Conservation (phyloP, 2,329 filamentous ascomycete genomes). For the Epichloe hybrida region DNA sequence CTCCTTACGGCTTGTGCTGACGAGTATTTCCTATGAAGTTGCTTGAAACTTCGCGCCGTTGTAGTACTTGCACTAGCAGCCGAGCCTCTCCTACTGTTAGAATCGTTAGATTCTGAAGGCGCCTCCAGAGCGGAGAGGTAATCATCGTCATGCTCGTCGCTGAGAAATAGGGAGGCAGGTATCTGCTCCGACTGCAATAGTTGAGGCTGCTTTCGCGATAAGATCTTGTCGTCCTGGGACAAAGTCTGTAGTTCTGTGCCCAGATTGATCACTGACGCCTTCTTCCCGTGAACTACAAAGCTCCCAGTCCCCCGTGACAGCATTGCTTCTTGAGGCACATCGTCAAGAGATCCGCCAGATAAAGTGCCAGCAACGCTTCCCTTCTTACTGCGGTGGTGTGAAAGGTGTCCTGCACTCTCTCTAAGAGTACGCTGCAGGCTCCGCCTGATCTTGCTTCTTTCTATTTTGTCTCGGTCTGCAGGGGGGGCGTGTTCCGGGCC, state of each 20-base stretch:
- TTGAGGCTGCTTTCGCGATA: slow-evolving; percentile 42
- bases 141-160: slow-evolving; percentile 30
- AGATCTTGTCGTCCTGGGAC: slow-evolving; percentile 58
- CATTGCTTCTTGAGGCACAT: slow-evolving; percentile 44
- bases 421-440: slow-evolving; percentile 83
- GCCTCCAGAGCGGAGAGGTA: slow-evolving; percentile 38
- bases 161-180: slow-evolving; percentile 22
- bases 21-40: slow-evolving; percentile 47
- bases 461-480: slow-evolving; percentile 34
- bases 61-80: slow-evolving; percentile 52
- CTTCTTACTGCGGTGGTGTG: slow-evolving; percentile 59
- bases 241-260: slow-evolving; percentile 78
- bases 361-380: slow-evolving; percentile 43
- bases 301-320: slow-evolving; percentile 70
- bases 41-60: slow-evolving; percentile 51
- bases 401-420: slow-evolving; percentile 57
- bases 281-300: slow-evolving; percentile 95
- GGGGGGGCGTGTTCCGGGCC: slow-evolving; percentile 21
- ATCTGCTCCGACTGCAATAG: slow-evolving; percentile 13
- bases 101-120: slow-evolving; percentile 27
- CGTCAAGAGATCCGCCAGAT: slow-evolving; percentile 18
- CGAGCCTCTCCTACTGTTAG: slow-evolving; percentile 43
- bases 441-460: slow-evolving; percentile 60
- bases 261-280: slow-evolving; percentile 94
- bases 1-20: slow-evolving; percentile 35